Percentiles rank a stretch among this genome's conserved stretches.
Evolutionary conservation across 345 rosid genomes (phyloP).

Genomic region (Pugionium dolabratum): DNA sequence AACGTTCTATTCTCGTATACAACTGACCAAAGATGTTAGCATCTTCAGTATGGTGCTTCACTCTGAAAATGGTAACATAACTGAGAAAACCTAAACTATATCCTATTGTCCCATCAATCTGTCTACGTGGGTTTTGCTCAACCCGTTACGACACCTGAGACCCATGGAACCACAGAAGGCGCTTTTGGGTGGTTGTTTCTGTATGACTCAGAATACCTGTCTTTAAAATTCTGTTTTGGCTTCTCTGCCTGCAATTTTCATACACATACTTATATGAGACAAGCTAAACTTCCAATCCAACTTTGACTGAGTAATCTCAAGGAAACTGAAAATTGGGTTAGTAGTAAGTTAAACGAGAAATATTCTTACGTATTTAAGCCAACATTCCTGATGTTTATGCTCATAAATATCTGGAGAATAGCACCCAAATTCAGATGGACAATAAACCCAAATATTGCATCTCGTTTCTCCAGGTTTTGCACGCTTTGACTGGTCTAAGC

Average conservation of each 20-base stretch:
- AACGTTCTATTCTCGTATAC: slow-evolving; percentile 34
- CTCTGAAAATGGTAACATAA: slow-evolving; percentile 22
- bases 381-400: slow-evolving; percentile 85
- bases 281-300: slow-evolving; percentile 43
- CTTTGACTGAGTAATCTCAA: slow-evolving; percentile 23
- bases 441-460: slow-evolving; percentile 97
- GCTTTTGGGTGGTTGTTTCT: slow-evolving; percentile 80
- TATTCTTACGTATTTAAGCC: slow-evolving; percentile 88
- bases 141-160: slow-evolving; percentile 63
- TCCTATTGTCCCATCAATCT: slow-evolving; percentile 43
- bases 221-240: slow-evolving; percentile 76
- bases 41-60: slow-evolving; percentile 22
- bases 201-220: slow-evolving; percentile 70
- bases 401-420: slow-evolving; percentile 84
- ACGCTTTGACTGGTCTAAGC: slow-evolving; percentile 80
- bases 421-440: slow-evolving; percentile 85
- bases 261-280: slow-evolving; percentile 39
- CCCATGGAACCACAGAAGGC: slow-evolving; percentile 91
- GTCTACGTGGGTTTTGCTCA: slow-evolving; percentile 41
- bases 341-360: slow-evolving; percentile 35
- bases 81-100: slow-evolving; percentile 47
- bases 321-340: slow-evolving; percentile 7
- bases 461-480: slow-evolving; percentile 75
- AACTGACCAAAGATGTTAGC: slow-evolving; percentile 36
- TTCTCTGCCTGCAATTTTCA: slow-evolving; percentile 69